Conservation (phyloP, 345 rosid species). For the Zanthoxylum bungeanum region DNA sequence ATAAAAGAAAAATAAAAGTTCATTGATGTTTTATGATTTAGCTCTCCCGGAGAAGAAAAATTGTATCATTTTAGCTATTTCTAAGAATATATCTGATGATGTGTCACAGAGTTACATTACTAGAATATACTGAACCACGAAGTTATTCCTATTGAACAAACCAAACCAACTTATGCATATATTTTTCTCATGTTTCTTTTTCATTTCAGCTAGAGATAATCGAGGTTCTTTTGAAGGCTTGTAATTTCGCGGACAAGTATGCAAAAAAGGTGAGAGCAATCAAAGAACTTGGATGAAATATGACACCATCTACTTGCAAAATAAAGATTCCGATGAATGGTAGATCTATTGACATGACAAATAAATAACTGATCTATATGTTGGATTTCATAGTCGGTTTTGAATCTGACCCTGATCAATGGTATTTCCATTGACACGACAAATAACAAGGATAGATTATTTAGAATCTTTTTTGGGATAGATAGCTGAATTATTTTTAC, state of each 20-base stretch:
- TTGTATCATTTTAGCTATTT: background rate
- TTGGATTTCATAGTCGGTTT: too few species aligned
- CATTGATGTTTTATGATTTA: background rate
- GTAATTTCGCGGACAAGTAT: conserved; percentile 63
- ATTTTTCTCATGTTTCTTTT: conserved; percentile 2
- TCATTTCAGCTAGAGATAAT: conserved; percentile 53
- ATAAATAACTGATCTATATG: too few species aligned
- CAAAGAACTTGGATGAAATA: conserved; percentile 2
- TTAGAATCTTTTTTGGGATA: background rate
- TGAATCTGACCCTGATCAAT: too few species aligned
- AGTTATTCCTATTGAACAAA: background rate
- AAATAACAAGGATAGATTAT: background rate
- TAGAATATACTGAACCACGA: background rate
- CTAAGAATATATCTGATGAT: background rate
- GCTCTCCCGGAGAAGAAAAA: background rate
- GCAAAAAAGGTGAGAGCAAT: conserved; percentile 61
- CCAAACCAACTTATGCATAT: background rate
- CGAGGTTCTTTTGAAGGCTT: conserved; percentile 70
- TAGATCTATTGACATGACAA: background rate
- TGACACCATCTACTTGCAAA: background rate
- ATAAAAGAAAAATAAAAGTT: too few species aligned
- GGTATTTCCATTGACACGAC: background rate
- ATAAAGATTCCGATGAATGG: background rate
- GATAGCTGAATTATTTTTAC: background rate
- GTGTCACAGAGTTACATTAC: too few species aligned